Conservation (phyloP, 148 eudicot species). For the Beta vulgaris region DNA sequence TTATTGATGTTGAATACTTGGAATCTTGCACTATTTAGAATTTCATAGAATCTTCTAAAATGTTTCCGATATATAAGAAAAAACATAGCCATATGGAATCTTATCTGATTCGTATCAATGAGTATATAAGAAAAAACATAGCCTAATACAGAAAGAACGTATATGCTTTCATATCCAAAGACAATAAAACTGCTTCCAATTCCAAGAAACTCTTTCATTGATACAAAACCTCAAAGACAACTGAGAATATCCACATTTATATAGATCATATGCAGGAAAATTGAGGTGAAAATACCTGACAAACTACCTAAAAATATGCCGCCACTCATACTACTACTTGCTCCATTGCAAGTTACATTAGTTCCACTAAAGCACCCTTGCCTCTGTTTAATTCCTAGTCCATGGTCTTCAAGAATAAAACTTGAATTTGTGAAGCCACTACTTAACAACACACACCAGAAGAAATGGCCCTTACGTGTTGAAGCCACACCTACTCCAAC, state of each 20-base stretch:
- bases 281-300: constrained; percentile 1
- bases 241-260: neutral
- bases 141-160: too few species aligned
- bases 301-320: neutral
- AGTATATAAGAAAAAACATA: too few species aligned
- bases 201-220: neutral
- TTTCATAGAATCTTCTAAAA: too few species aligned
- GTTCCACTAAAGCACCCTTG: constrained; percentile 75
- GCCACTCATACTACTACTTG: constrained; percentile 15
- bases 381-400: constrained; percentile 68
- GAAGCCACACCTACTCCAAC: constrained; percentile 62
- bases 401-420: constrained; percentile 66
- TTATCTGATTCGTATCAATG: too few species aligned
- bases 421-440: constrained; percentile 41
- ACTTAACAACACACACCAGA: constrained; percentile 72
- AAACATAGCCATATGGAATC: too few species aligned
- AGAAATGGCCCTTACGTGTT: constrained; percentile 42
- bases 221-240: neutral
- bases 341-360: constrained; percentile 44
- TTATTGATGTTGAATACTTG: too few species aligned
- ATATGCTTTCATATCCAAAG: neutral
- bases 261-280: constrained; percentile 3
- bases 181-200: neutral
- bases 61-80: too few species aligned
- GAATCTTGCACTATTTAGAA: too few species aligned